Base-by-base conservation (phyloP, 306 rosid species). In the Amphicarpaea edgeworthii region DNA sequence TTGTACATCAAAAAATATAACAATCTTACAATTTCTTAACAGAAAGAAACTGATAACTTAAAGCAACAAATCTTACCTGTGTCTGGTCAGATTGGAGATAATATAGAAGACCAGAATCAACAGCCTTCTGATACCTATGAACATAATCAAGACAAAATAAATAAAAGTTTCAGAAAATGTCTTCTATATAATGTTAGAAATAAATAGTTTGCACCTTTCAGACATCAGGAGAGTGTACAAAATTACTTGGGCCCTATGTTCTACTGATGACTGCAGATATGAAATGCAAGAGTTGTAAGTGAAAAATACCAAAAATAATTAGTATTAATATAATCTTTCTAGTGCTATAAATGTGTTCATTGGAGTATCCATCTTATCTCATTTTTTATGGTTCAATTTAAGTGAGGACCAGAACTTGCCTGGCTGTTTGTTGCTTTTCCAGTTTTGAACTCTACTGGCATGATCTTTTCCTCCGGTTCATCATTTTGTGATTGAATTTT, bases 401-500 rank as follows among this genome's bases (percentile, higher is more conserved):
- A 71, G 30, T 34, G 58, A 75, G 47, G 64, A 68, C 46, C 68
- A 68, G 77, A 70, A 46, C 92, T 86, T 90, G 85, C 98, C 97
- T 91, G 97, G 73, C 87, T 83, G 78, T 72, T 76, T 6, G 89
- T 86, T 58, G 83, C 21, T 82, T 94, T 94, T 63, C 98, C 97
- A 16, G 90, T 90, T 88, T 94, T 94, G 83, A 94, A 94, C 85
- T 94, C 98, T 72, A 94, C 16, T 24, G 98, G 98, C 92, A 94
- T 82, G 45, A 92, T 86, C 82, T 74, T 87, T 77, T 82, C 85
- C 54, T 79, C 73, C 24, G 42, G 74, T 75, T 82, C 88, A 83
- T 60, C 70, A 57, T 73, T 83, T 72, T 68, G 64, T 68, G 87
- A 84, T 58, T 45, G 77, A 24, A 92, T 82, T 54, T 76, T 85